Evolutionary conservation across 2,329 filamentous ascomycete species (phyloP), one percentile per base, ranked within the genome.

Genomic region (Verticillium longisporum): DNA sequence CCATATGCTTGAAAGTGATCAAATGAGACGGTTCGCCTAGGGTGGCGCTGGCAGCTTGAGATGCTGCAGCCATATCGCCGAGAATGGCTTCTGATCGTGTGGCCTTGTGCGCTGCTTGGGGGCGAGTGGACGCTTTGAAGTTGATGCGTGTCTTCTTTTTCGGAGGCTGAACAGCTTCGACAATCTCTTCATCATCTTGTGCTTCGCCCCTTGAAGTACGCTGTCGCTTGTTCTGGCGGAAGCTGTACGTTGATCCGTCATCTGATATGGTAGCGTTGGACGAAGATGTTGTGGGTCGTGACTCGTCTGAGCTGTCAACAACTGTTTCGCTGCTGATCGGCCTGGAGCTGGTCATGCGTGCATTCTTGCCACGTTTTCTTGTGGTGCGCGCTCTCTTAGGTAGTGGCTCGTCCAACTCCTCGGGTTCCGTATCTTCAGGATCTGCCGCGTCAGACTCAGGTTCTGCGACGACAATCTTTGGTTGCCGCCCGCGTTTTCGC

Each of bases 171-270:
- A 71, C 70, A 0, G 71, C 71, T 37, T 75, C 74, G 4, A 70
- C 63, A 13, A 66, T 67, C 36, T 71, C 72, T 15, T 77, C 76
- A 14, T 72, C 73, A 1, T 74, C 78, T 55, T 79, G 77, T 9
- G 79, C 76, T 54, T 82, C 77, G 4, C 82, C 77, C 1, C 77
- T 75, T 73, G 82, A 84, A 57, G 80, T 79, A 66, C 82, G 82
- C 66, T 81, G 80, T 9, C 81, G 77, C 69, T 84, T 84, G 33
- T 62, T 64, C 18, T 61, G 62, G 31, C 64, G 64, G 15, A 61
- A 55, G 1, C 61, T 63, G 31, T 65, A 65, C 11, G 62, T 63
- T 4, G 64, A 65, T 1, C 64, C 64, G 11, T 59, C 64, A 18
- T 65, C 62, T 0, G 63, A 65, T 2, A 73, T 73, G 7, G 79